Evolutionary conservation across 805 yeast species (phyloP), one percentile per base, ranked within the genome.

Genomic region (Phaffomyces opuntiae): DNA sequence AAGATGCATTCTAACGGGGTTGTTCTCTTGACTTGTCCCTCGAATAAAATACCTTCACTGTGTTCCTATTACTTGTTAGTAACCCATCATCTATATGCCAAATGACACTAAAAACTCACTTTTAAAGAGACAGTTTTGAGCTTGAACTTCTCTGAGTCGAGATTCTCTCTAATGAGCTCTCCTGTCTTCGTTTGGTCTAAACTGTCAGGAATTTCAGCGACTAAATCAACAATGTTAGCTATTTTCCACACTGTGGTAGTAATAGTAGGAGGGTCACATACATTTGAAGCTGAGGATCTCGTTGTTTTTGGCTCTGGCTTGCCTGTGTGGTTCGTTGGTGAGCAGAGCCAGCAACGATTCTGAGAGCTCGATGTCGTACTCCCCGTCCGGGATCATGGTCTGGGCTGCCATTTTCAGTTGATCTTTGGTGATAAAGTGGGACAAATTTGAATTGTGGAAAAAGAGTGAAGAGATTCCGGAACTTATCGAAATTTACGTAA

Each of bases 311-410:
- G 49, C 46, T n/a, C 42, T 46, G 21, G 44, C 11, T 34, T 39
- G 39, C 19, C 21, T 29, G 25, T n/a, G 25, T 17, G 26, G 13
- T 12, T 19, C 25, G 16, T 29, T 29, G 5, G 35, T 17, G 11
- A 55, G 38, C 13, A 39, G 49, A 0, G 44, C 39, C 36, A 47
- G 42, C 16, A 57, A 46, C 4, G 48, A 25, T 11, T 57, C 61
- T 7, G 55, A 43, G 11, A 58, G 36, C 14, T 46, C 51, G 5
- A 58, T 36, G 9, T 50, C 52, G 49, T 58, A 58, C 43, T 56
- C 62, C 9, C 62, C 62, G 38, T 58, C 61, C 0, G 60, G 49
- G 17, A 57, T 42, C 38, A 35, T 29, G 29, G n/a, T 29, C 31
- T 29, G 12, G 9, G 31, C 13, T 11, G 31, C 31, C 31, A 29